Evolutionary conservation across 23 red algal species (phyloP), one percentile per base, ranked within the genome.

Genomic region (Cyanidioschyzon merolae): DNA sequence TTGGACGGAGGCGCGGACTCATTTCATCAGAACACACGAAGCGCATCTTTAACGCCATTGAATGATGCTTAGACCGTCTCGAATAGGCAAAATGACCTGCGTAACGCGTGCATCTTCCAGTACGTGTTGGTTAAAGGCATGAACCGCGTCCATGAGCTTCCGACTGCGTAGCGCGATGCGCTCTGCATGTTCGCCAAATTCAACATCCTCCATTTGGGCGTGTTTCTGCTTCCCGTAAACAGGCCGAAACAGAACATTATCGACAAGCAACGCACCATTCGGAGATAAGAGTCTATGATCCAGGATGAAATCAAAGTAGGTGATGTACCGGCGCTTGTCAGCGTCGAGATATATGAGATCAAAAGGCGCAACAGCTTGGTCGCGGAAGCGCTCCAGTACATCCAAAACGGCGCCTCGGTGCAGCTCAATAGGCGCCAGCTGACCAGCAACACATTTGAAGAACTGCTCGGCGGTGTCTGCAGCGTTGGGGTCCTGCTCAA

Each of bases 311-410:
- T 89, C 57, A 37, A 59, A 82, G 59, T 98, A 98, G 21, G 59
- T 57, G 26, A 26, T 31, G 35, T 98, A 98, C 7, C 71, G 80
- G 1, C 80, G 71, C 40, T 98, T 98, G 50, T 98, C 84, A 0
- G 94, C 94, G 76, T 98, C 94, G 1, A 98, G 37, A 37, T 87
- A 98, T 15, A 86, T 88, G 40, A 98, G 77, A 45, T 98, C 88
- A 75, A 98, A 98, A 0, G 85, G 88, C 51, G 71, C 45, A 0
- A 36, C 27, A 0, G 59, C 74, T 0, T 36, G 40, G 1, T 24
- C 37, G n/a, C 37, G 30, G n/a, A 95, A 63, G 1, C n/a, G 21
- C 39, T 86, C 76, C 2, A 89, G 26, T 2, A n/a, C 83, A 0
- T 83, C 74, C 16, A 41, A n/a, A 17, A 83, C 91, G 24, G 37